Evolutionary conservation across 371 early-diverging fungal genomes (phyloP), one percentile per base, ranked within the genome.

Genomic region (Zychaea mexicana): DNA sequence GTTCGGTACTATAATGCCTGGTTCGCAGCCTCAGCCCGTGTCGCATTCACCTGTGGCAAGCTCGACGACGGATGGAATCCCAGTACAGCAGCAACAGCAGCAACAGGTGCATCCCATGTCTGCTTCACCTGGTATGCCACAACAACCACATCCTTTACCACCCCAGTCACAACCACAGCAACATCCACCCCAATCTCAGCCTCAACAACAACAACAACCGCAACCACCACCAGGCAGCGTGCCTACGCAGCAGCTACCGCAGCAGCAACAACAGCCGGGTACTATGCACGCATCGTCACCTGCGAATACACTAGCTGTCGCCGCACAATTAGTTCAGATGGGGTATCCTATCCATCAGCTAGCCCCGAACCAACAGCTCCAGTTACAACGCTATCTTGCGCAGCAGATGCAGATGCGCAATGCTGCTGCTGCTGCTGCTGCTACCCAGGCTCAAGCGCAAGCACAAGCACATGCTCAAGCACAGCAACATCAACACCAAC

Each of bases 291-390:
- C 49, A 49, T 27, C n/a, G n/a, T n/a, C 38, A 4, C 26, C 42
- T 30, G 69, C 71, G 1, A 78, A 75, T 46, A 63, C 77, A 2
- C 55, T 78, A 5, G 65, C 70, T 24, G 68, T 72, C 60, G 74
- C 78, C 13, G 73, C 78, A 7, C 78, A 78, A 53, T 59, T 78
- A 19, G 73, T 76, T 2, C 78, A 78, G 56, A 75, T 78, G 71
- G 78, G 78, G 1, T 78, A 75, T 38, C 69, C 76, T 21, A 70
- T 78, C 33, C 73, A 68, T 47, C 77, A 73, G 33, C 59, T 78
- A 9, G 69, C 67, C 5, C 64, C 69, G 28, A 67, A 68, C 52
- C 78, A 58, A 38, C 79, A 76, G 69, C 66, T 66, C 2, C 64
- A 73, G 49, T 52, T 79, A 53, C 79, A 79, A 60, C 59, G 79